Conservation (phyloP, 2,329 filamentous ascomycete species). For the Tolypocladium amazonense region DNA sequence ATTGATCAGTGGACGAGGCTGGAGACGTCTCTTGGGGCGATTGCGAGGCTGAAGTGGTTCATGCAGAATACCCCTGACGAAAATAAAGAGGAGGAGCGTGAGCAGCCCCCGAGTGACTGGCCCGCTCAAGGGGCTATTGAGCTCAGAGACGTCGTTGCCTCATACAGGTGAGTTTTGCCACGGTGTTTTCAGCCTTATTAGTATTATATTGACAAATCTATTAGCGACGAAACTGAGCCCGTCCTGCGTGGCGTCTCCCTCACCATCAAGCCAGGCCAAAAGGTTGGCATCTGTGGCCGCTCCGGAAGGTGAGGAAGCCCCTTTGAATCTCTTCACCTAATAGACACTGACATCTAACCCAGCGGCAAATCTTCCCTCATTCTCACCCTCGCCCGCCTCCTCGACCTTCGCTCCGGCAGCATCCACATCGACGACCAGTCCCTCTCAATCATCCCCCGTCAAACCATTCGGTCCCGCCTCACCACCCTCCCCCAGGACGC, state of each 20-base stretch:
- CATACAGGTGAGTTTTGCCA: slow-evolving; percentile 12
- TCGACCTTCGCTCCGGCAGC: slow-evolving; percentile 26
- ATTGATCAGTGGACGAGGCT: slow-evolving; percentile 24
- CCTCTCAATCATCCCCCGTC: slow-evolving; percentile 26
- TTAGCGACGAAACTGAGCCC: slow-evolving; percentile 6
- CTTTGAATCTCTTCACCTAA: not conserved
- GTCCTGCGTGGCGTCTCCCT: slow-evolving; percentile 10
- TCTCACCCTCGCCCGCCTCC: slow-evolving; percentile 33
- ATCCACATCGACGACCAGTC: slow-evolving; percentile 34
- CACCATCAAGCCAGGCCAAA: slow-evolving; percentile 24
- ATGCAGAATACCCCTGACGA: slow-evolving; percentile 15
- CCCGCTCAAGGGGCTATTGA: slow-evolving; percentile 14
- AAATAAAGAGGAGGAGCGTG: slow-evolving; percentile 6
- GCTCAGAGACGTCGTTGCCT: slow-evolving; percentile 14
- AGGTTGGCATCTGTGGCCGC: slow-evolving; percentile 39
- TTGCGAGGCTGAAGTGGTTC: slow-evolving; percentile 23
- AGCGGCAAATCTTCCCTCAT: slow-evolving; percentile 42
- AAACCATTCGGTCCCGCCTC: slow-evolving; percentile 30
- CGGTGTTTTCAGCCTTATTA: not conserved
- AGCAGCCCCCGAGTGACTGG: slow-evolving; percentile 12
- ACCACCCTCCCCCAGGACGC: slow-evolving; percentile 39
- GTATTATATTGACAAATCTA: not conserved
- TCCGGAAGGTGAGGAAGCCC: slow-evolving; percentile 23
- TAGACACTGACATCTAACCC: not conserved
- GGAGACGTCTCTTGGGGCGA: slow-evolving; percentile 24